A percentile compares a stretch with the other conserved stretches of the same genome.
These are phyloP conservation scores for Pythium apleroticum DNA, from an alignment of 352 stramenopile genomes.

Conservation along the genomic window DNA sequence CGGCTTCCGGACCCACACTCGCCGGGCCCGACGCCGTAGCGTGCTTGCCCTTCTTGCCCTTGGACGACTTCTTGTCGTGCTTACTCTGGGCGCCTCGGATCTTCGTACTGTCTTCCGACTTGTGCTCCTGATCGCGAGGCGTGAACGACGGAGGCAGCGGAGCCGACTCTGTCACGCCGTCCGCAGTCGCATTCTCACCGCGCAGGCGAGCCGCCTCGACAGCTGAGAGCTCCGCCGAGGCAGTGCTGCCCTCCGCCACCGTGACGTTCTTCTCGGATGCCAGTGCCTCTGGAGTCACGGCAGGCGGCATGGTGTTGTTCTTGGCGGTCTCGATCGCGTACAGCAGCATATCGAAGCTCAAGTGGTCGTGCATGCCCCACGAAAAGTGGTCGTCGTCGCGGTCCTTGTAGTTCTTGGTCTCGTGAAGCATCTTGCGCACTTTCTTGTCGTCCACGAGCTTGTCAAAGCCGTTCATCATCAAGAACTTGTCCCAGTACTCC, in stretches of 20 bases:
- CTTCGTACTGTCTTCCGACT: not conserved
- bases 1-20: not conserved
- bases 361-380: slow-evolving; percentile 69
- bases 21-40: not conserved
- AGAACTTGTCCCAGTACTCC: slow-evolving; percentile 73
- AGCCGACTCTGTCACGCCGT: not conserved
- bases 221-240: not conserved
- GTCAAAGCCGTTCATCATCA: slow-evolving; percentile 64
- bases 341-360: slow-evolving; percentile 74
- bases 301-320: slow-evolving; percentile 10
- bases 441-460: slow-evolving; percentile 68
- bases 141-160: not conserved
- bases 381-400: slow-evolving; percentile 62
- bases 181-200: not conserved
- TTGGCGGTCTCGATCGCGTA: slow-evolving; percentile 53
- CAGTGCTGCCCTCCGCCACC: not conserved
- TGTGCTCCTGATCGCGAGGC: not conserved
- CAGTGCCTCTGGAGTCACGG: not conserved
- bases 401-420: slow-evolving; percentile 54
- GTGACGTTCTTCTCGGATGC: not conserved
- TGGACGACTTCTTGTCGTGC: slow-evolving; percentile 2
- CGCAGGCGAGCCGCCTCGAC: not conserved
- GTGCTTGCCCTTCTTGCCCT: not conserved
- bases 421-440: slow-evolving; percentile 64
- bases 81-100: not conserved